phyloP scores from a whole-genome alignment of 345 rosid genomes.

The Durio zibethinus region DNA sequence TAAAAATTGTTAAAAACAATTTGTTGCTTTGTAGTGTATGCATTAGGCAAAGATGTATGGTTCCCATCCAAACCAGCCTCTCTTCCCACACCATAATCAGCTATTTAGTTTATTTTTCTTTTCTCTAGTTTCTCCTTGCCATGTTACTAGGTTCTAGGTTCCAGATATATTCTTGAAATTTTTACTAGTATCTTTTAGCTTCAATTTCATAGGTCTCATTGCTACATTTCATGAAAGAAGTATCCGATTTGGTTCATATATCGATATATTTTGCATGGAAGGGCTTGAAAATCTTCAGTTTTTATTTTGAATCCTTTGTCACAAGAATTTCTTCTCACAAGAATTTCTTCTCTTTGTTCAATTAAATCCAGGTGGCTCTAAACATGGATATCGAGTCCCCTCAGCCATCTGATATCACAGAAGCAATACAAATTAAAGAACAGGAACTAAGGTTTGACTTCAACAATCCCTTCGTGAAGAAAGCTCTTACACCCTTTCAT shows the following conservation, averaged over 20 bases:
- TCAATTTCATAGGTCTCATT: not conserved
- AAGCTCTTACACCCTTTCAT: not conserved
- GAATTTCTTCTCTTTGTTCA: slow-evolving; percentile 13
- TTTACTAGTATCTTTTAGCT: not conserved
- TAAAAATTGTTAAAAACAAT: not conserved
- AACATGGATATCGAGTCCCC: slow-evolving; percentile 66
- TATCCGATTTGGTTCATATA: not conserved
- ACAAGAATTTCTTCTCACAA: not conserved
- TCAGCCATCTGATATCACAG: slow-evolving; percentile 33
- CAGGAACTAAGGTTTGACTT: slow-evolving; percentile 51
- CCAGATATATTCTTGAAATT: not conserved
- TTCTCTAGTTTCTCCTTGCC: not conserved
- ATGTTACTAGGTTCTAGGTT: not conserved
- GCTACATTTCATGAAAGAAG: not conserved
- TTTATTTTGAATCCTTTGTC: slow-evolving; percentile 9
- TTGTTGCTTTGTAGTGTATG: not conserved
- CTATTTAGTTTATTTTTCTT: not conserved
- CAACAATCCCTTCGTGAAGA: not conserved
- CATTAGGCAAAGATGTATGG: not conserved
- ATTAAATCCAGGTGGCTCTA: slow-evolving; percentile 49
- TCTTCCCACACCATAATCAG: not conserved
- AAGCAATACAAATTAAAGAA: slow-evolving; percentile 46
- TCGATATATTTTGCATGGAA: not conserved
- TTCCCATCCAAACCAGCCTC: not conserved
- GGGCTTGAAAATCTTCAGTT: not conserved